Conservation (phyloP, 192 early-diverging fungal genomes). For the Chytriomyces sp. region DNA sequence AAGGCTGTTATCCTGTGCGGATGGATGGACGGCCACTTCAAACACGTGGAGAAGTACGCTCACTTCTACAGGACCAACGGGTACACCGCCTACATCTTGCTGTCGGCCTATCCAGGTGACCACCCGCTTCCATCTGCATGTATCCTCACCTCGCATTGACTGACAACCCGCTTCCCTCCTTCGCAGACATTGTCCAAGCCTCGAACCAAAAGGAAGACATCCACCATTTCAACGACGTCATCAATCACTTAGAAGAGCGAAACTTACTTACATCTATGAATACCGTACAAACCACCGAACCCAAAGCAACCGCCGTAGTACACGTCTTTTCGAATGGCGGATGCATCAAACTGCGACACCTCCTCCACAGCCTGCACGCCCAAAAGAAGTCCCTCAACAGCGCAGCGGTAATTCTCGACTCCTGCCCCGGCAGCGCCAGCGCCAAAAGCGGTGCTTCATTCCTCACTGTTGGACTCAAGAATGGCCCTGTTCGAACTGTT, state of each 20-base stretch:
- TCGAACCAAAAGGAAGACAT: no score
- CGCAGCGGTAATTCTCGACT: background rate
- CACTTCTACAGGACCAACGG: background rate
- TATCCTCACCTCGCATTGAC: no score
- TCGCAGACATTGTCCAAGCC: no score
- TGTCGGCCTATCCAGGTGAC: background rate
- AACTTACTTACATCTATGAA: no score
- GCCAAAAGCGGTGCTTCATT: background rate
- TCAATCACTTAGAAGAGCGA: no score
- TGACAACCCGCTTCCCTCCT: no score
- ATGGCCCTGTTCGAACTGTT: background rate
- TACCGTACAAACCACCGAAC: background rate
- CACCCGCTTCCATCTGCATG: no score
- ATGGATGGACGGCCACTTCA: conserved; percentile 3
- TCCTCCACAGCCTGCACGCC: background rate
- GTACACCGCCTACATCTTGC: background rate
- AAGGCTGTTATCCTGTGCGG: conserved; percentile 12
- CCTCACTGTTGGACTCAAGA: background rate
- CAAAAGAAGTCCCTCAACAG: background rate
- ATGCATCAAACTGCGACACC: background rate
- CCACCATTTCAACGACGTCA: no score
- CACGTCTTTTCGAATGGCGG: background rate
- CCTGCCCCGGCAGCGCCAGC: background rate
- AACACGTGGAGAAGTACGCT: conserved; percentile 10
- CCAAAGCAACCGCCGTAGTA: background rate